Base-by-base conservation (phyloP, 768 basidiomycete genomes). In the Boletus rubroflammeus region DNA sequence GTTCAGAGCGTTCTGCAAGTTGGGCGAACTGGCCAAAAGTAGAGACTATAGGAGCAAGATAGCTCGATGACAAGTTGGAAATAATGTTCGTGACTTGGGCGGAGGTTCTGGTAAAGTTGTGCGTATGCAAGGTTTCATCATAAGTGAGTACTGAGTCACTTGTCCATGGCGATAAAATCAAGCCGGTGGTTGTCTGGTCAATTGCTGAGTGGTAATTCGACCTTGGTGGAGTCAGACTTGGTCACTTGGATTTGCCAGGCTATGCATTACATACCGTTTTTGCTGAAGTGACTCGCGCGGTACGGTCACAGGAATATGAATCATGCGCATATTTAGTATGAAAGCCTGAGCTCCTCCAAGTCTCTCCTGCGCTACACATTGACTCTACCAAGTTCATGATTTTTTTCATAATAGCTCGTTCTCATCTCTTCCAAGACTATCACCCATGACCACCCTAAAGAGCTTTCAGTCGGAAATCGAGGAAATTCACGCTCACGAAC, bases 391-490 rank as follows among this genome's bases (percentile, higher is more conserved):
- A 41, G 46, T 50, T 38, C 51, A 63, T 68, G 66, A 52, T 36
- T 45, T 36, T 43, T 58, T 41, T 48, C 47, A 41, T 43, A 51
- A 34, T 40, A 36, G 3, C 50, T 44, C 31, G 36, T 8, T 40
- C 32, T 45, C 38, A 51, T 47, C 29, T 34, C 36, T 47, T 47
- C 25, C 28, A 42, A 47, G 35, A 47, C 29, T 36, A 53, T 45
- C 21, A 42, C 0, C 13, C 45, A 73, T 74, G 73, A 63, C 71
- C 36, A 58, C 69, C 19, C 59, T 75, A 46, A 66, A 63, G 36
- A 68, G 55, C 56, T 75, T 75, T 60, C 89, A 92, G 69, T 78
- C 72, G 62, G 88, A 90, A 71, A 92, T 91, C 56, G 84, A 90
- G 57, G 81, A 87, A 59, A 86, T 90, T 62, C 82, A 83, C 54